phyloP scores from a whole-genome alignment of 1,139 yeast species.

The Taphrina sp. region DNA sequence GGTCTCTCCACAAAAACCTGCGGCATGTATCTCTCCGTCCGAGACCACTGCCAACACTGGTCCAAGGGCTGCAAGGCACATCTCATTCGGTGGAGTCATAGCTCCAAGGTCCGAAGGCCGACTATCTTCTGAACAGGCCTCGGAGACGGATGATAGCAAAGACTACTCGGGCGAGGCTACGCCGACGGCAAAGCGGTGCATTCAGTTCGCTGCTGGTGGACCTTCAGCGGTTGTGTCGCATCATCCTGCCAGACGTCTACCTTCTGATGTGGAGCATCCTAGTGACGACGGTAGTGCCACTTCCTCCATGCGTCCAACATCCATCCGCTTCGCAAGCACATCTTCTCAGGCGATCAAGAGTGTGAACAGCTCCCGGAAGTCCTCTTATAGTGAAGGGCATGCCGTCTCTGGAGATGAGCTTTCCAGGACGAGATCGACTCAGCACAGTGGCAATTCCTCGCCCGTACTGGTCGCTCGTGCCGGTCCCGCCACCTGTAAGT shows the following conservation, averaged over 20 bases:
- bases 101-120: background rate
- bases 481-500: conserved; percentile 19
- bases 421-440: background rate
- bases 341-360: conserved; percentile 1
- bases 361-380: conserved; percentile 10
- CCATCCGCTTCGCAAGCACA: conserved; percentile 10
- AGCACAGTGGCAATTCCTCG: background rate
- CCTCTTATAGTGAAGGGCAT: conserved; percentile 7
- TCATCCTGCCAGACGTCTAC: too few species aligned
- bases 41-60: too few species aligned
- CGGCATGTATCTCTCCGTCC: too few species aligned
- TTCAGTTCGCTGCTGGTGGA: background rate
- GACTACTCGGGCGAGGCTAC: conserved; percentile 17
- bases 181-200: background rate
- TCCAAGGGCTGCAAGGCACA: conserved; percentile 1
- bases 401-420: background rate
- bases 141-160: background rate
- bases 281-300: background rate
- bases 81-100: conserved; percentile 7
- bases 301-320: background rate
- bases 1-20: too few species aligned
- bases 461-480: conserved; percentile 3
- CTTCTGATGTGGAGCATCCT: too few species aligned
- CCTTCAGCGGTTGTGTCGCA: too few species aligned
- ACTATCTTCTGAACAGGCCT: background rate